A percentile compares a stretch with the other conserved stretches of the same genome.
Conservation (phyloP, 352 stramenopile genomes). For the Phytophthora hibernalis region DNA sequence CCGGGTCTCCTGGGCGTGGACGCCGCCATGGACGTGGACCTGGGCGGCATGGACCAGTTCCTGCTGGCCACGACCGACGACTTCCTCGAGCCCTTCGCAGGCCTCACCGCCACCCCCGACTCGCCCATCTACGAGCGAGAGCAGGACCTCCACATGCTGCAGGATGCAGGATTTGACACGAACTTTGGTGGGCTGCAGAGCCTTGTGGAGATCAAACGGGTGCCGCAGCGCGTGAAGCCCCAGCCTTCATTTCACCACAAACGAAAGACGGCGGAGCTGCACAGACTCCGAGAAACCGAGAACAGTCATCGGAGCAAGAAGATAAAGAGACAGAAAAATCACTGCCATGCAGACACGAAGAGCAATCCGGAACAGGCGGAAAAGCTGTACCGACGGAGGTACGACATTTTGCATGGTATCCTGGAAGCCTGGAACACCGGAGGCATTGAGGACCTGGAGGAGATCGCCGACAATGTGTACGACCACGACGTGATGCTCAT, state of each 20-base stretch:
- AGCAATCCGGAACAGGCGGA: constrained; percentile 48
- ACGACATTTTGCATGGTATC: constrained; percentile 80
- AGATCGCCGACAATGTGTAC: constrained; percentile 82
- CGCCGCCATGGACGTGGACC: constrained; percentile 55
- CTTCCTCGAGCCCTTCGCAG: constrained; percentile 61
- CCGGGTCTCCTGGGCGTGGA: constrained; percentile 21
- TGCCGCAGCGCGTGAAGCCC: constrained; percentile 16
- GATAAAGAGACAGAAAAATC: constrained; percentile 39
- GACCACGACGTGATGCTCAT: constrained; percentile 75
- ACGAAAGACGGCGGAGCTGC: constrained; percentile 61
- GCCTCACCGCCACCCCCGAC: constrained; percentile 31
- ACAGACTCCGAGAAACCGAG: constrained; percentile 25
- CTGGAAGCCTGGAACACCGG: constrained; percentile 84
- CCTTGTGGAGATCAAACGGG: constrained; percentile 47
- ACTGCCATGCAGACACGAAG: constrained; percentile 21
- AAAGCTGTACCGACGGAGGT: constrained; percentile 64
- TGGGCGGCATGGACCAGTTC: constrained; percentile 68
- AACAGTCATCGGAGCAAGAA: constrained; percentile 47
- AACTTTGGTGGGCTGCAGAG: constrained; percentile 52
- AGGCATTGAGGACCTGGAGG: constrained; percentile 83
- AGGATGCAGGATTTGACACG: constrained; percentile 37
- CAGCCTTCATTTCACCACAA: constrained; percentile 53
- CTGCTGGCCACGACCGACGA: constrained; percentile 64
- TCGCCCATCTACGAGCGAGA: constrained; percentile 42
- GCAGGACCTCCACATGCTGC: constrained; percentile 37